Conservation (phyloP, 73 alveolate genomes). For the Durusdinium trenchii region DNA sequence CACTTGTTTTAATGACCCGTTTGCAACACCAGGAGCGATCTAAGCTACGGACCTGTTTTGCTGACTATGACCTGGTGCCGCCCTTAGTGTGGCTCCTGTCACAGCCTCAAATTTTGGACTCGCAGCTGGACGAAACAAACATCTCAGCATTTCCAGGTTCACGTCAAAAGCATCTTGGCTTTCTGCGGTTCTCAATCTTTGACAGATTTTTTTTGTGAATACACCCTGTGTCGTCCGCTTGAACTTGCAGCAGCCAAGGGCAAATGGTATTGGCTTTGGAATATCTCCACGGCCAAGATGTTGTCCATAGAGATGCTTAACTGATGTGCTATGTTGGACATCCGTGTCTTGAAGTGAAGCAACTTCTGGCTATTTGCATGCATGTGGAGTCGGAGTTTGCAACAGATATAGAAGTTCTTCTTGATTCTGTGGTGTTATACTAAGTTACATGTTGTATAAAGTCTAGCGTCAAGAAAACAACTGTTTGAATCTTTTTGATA, state of each 20-base stretch:
- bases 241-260: not conserved
- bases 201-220: not conserved
- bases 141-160: no score
- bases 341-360: no score
- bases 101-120: no score
- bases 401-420: no score
- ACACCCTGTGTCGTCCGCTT: not conserved
- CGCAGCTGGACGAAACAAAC: no score
- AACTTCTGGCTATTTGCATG: no score
- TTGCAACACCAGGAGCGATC: slow-evolving; percentile 50
- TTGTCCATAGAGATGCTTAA: slow-evolving; percentile 44
- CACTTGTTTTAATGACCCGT: not conserved
- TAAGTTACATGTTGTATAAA: no score
- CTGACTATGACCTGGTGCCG: slow-evolving; percentile 52
- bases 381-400: no score
- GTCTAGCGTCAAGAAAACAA: no score
- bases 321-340: no score
- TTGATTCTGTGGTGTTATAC: no score
- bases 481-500: no score
- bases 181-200: not conserved
- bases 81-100: not conserved
- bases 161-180: slow-evolving; percentile 5
- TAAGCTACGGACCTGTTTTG: not conserved
- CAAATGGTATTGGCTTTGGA: slow-evolving; percentile 59
- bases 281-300: slow-evolving; percentile 20